A percentile compares a stretch with the other conserved stretches of the same genome.
These are phyloP conservation scores for Dactylonectria macrodidyma DNA, from an alignment of 2,329 filamentous ascomycete species.

Conservation along the genomic window DNA sequence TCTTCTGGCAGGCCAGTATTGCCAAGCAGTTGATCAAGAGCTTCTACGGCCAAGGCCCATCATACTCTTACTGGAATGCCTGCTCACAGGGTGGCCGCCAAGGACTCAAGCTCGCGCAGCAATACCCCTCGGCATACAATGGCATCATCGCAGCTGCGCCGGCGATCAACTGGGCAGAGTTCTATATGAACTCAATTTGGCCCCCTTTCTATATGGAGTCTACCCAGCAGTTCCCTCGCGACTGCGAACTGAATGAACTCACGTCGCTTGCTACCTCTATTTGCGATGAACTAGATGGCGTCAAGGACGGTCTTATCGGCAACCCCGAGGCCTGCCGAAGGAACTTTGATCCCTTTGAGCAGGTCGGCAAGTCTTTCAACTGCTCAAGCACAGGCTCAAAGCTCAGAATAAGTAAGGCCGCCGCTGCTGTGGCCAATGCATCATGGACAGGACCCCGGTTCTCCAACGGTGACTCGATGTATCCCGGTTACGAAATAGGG, in stretches of 20 bases:
- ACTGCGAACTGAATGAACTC: neutral
- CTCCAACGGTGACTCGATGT: conserved; percentile 27
- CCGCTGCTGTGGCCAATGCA: neutral
- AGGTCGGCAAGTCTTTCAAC: conserved; percentile 1
- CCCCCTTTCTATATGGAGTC: neutral
- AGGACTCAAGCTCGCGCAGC: neutral
- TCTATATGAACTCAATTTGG: neutral
- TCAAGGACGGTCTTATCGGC: conserved; percentile 11
- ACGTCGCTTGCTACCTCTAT: conserved; percentile 2
- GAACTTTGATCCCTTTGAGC: conserved; percentile 16
- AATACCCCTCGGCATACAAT: conserved; percentile 1
- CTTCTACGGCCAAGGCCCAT: neutral
- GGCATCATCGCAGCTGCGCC: neutral
- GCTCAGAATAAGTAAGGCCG: neutral
- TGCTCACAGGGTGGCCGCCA: neutral
- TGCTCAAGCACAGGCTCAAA: neutral
- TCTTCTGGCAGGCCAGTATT: neutral
- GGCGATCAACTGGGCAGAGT: neutral
- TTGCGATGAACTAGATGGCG: conserved; percentile 14
- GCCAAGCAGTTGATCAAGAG: neutral
- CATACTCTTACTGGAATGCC: neutral
- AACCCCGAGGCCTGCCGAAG: conserved; percentile 14
- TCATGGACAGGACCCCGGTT: conserved; percentile 14
- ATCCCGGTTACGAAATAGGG: conserved; percentile 18
- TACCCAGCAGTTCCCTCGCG: neutral